Percentiles rank a stretch among this genome's conserved stretches.
These are phyloP conservation scores for Colletotrichum musae DNA, from an alignment of 2,329 filamentous ascomycete species.

Conservation along the genomic window DNA sequence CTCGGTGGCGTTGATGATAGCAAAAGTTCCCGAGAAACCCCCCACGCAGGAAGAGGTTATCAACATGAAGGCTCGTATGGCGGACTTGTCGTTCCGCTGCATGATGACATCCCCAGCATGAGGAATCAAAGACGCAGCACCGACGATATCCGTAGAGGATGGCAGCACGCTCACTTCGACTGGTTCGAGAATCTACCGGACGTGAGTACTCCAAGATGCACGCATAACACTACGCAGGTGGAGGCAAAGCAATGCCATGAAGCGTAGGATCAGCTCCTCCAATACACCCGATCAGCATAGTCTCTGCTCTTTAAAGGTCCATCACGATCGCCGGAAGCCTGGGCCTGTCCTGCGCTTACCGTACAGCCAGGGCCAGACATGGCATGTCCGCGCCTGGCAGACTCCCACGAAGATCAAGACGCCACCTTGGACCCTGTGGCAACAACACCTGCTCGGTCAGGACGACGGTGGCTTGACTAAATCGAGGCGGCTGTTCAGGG, in stretches of 20 bases:
- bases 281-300: not conserved
- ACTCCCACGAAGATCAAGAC: not conserved
- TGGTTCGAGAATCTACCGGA: too few species aligned
- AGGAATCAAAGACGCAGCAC: too few species aligned
- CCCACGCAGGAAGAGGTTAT: not conserved
- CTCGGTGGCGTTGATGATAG: not conserved
- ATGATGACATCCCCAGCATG: not conserved
- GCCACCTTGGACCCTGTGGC: not conserved
- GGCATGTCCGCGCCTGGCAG: not conserved
- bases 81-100: not conserved
- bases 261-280: not conserved
- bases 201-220: not conserved
- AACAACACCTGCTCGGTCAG: not conserved
- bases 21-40: constrained; percentile 2
- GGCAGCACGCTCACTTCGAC: too few species aligned
- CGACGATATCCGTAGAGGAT: too few species aligned
- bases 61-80: not conserved
- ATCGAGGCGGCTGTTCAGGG: not conserved
- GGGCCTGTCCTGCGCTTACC: not conserved
- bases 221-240: not conserved
- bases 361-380: not conserved
- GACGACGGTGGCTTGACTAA: not conserved
- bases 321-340: constrained; percentile 1
- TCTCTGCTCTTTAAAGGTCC: not conserved
- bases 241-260: constrained; percentile 1